Conservation (phyloP, 257 asterid genomes). For the Cruciata laevipes region DNA sequence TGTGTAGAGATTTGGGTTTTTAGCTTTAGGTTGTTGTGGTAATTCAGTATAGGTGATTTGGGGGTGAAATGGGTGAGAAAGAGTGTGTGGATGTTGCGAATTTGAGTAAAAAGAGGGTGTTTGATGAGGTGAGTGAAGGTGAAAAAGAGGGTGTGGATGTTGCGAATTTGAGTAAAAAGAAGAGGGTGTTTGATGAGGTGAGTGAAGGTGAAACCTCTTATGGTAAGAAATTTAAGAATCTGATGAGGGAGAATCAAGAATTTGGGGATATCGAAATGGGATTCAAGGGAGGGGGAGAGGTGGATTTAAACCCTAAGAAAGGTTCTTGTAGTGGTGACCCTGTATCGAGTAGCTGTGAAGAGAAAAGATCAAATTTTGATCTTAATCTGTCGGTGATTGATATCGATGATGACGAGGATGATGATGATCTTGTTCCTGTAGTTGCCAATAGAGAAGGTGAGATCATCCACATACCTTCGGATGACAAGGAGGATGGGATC, state of each 20-base stretch:
- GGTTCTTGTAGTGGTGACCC: constrained; percentile 13
- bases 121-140: constrained; percentile 19
- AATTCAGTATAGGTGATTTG: not conserved
- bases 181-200: constrained; percentile 32
- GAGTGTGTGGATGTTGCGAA: constrained; percentile 1
- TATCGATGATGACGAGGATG: constrained; percentile 6
- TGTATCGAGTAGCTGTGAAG: constrained; percentile 20
- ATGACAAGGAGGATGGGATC: constrained; percentile 26
- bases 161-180: constrained; percentile 25
- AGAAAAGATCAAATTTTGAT: constrained; percentile 27
- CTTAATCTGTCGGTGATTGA: constrained; percentile 31
- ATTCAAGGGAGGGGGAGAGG: constrained; percentile 22
- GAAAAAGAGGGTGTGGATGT: constrained; percentile 9
- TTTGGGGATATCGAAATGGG: constrained; percentile 18
- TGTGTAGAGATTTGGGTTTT: not conserved
- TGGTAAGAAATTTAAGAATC: constrained; percentile 37
- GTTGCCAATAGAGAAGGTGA: constrained; percentile 17
- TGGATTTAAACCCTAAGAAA: constrained; percentile 11
- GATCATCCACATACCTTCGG: constrained; percentile 39
- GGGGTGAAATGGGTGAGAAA: constrained; percentile 15
- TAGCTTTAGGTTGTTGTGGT: not conserved
- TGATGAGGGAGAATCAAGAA: constrained; percentile 21
- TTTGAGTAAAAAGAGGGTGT: constrained; percentile 34
- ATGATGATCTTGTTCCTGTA: not conserved
- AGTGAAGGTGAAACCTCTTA: constrained; percentile 22